Evolutionary conservation across 2,329 filamentous ascomycete species (phyloP), one percentile per base, ranked within the genome.

Genomic region (Graphiopsis chlorocephala): DNA sequence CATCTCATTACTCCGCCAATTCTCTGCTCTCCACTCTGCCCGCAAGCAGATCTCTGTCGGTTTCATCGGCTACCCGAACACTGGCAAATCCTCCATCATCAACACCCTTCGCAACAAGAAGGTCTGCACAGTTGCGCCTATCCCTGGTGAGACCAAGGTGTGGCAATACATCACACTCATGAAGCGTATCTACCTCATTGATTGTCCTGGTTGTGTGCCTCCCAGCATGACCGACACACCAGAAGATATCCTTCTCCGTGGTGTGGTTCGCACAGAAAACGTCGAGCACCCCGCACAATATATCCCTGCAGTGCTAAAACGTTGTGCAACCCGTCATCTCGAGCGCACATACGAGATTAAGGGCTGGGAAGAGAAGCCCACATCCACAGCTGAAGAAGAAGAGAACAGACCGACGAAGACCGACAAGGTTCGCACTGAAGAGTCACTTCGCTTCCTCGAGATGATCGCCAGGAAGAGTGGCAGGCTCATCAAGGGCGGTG

Each of bases 101-200:
- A 99, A 99, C 80, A 97, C 94, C 0, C 82, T 99, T 2, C 86
- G 93, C 53, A 94, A 93, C 77, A 98, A 97, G 83, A 93, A 95
- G 77, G 93, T 97, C 47, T 93, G 93, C 80, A 95, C 85, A 17
- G 92, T 96, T 3, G 95, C 95, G 7, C 95, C 94, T 6, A 97
- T 98, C 67, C 94, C 95, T 7, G 95, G 93, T 15, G 93, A 97
- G 82, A 98, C 94, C 35, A 98, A 97, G 79, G 91, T 97, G 31
- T 98, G 95, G 94, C 94, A 97, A 77, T 97, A 97, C 74, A 92
- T 97, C 70, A 97, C 93, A 2, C 79, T 98, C 66, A 97, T 96
- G 91, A 96, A 93, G 81, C 85, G 92, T 62, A 96, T 96, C 61
- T 93, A 94, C 78, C 85, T 99, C 63, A 98, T 99, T 72, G 95